phyloP scores from a whole-genome alignment of 2,329 filamentous ascomycete species.

The Phyllosticta citrichinensis region DNA sequence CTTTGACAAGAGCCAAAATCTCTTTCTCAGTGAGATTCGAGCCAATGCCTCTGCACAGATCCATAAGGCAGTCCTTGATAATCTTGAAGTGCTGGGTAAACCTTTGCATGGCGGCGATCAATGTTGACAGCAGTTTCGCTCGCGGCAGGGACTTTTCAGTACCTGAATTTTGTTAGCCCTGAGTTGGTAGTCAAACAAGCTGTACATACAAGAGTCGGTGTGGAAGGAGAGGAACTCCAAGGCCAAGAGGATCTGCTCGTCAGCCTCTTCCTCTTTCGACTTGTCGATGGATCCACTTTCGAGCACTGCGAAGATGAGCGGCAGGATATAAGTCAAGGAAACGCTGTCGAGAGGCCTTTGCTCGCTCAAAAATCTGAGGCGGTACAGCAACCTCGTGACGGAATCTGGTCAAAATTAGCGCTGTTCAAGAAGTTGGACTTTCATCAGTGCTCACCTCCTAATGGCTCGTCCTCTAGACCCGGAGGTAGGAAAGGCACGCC shows the following conservation, averaged over 20 bases:
- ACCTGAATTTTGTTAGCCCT: slow-evolving; percentile 25
- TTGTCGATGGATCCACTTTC: slow-evolving; percentile 68
- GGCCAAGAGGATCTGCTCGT: slow-evolving; percentile 81
- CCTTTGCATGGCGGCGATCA: slow-evolving; percentile 75
- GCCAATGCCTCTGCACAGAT: slow-evolving; percentile 75
- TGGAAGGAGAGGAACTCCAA: slow-evolving; percentile 86
- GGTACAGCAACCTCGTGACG: slow-evolving; percentile 80
- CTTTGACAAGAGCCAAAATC: slow-evolving; percentile 64
- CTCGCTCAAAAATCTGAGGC: slow-evolving; percentile 79
- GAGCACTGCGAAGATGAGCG: slow-evolving; percentile 70
- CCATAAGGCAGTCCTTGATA: slow-evolving; percentile 83
- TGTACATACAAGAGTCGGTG: slow-evolving; percentile 56
- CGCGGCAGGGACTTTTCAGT: slow-evolving; percentile 67
- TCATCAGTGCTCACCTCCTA: slow-evolving; percentile 48
- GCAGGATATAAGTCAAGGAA: slow-evolving; percentile 78
- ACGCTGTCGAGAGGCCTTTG: slow-evolving; percentile 88
- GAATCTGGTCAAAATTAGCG: slow-evolving; percentile 38
- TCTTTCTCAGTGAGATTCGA: slow-evolving; percentile 68
- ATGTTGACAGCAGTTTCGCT: slow-evolving; percentile 56
- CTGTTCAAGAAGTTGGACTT: not conserved
- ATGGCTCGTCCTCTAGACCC: slow-evolving; percentile 65
- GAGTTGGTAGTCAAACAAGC: not conserved
- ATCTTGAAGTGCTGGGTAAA: slow-evolving; percentile 93
- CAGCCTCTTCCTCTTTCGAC: slow-evolving; percentile 59
- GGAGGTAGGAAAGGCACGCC: slow-evolving; percentile 63